phyloP scores from a whole-genome alignment of 495 filamentous ascomycete genomes.

The Amorphotheca resinae region DNA sequence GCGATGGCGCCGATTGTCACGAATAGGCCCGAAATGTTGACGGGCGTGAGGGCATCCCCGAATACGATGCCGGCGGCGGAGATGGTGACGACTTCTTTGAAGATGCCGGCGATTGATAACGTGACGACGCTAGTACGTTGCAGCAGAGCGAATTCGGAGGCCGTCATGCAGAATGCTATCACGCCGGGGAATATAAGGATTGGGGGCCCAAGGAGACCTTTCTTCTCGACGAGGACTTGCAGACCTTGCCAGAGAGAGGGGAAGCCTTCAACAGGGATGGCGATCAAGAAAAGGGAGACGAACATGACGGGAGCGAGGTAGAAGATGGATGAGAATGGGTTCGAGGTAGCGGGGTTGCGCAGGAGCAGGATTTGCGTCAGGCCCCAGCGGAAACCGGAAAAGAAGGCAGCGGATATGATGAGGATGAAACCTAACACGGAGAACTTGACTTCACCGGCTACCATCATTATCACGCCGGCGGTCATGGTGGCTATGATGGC shows the following conservation, averaged over 20 bases:
- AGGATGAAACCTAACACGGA: slow-evolving; percentile 77
- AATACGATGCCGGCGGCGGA: slow-evolving; percentile 79
- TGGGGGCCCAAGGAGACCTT: slow-evolving; percentile 45
- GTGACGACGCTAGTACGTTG: slow-evolving; percentile 95
- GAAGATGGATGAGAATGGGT: slow-evolving; percentile 95
- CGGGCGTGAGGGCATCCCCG: slow-evolving; percentile 73
- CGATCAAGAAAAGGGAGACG: slow-evolving; percentile 61
- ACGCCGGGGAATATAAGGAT: slow-evolving; percentile 82
- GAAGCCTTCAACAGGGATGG: slow-evolving; percentile 77
- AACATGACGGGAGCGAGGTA: slow-evolving; percentile 98
- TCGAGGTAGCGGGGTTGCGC: slow-evolving; percentile 87
- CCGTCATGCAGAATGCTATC: slow-evolving; percentile 93
- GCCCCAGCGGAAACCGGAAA: slow-evolving; percentile 95
- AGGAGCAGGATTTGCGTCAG: slow-evolving; percentile 93
- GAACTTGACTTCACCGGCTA: slow-evolving; percentile 91
- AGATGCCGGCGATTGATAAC: slow-evolving; percentile 91
- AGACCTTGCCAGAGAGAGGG: slow-evolving; percentile 49
- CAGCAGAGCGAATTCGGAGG: slow-evolving; percentile 88
- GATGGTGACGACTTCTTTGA: slow-evolving; percentile 98
- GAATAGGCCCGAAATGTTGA: slow-evolving; percentile 81
- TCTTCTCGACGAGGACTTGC: slow-evolving; percentile 43
- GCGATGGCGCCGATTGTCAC: slow-evolving; percentile 80
- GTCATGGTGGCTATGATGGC: slow-evolving; percentile 90
- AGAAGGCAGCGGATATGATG: slow-evolving; percentile 84
- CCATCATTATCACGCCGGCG: slow-evolving; percentile 95